Evolutionary conservation across 257 asterid species (phyloP).

Genomic region (Capsicum chinense): DNA sequence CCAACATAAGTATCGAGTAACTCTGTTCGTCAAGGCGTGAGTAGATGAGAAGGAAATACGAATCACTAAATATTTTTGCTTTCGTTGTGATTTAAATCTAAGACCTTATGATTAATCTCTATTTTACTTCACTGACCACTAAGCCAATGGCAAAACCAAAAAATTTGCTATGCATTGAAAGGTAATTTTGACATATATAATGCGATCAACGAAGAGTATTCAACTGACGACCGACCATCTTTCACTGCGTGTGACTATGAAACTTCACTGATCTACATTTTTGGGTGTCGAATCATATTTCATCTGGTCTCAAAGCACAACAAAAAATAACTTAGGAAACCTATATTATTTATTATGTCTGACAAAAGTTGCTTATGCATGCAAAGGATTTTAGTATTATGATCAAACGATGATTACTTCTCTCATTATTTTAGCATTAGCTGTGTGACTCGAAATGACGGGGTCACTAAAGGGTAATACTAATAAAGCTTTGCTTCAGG

Average conservation of each 20-base stretch:
- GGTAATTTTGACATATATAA: neutral
- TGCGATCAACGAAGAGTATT: neutral
- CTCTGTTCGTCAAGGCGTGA: neutral
- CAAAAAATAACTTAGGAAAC: neutral
- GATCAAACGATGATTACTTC: too few relatives aligned
- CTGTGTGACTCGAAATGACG: too few relatives aligned
- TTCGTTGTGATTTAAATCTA: rapidly evolving
- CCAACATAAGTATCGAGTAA: neutral
- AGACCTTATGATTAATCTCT: neutral
- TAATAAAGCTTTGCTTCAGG: too few relatives aligned
- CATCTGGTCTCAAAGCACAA: neutral
- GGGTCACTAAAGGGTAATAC: too few relatives aligned
- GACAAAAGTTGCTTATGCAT: too few relatives aligned
- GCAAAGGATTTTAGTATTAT: too few relatives aligned
- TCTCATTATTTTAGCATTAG: too few relatives aligned
- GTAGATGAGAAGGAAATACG: neutral
- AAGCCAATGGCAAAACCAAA: neutral
- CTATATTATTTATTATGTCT: too few relatives aligned
- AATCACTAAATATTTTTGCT: neutral
- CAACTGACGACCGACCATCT: neutral
- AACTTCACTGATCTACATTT: too few relatives aligned
- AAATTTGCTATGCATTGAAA: neutral
- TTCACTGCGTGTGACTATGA: neutral
- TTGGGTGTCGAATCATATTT: too few relatives aligned
- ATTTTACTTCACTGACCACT: neutral